These are phyloP conservation scores for Quercus parvula DNA, from an alignment of 306 rosid genomes.

Conservation along the genomic window DNA sequence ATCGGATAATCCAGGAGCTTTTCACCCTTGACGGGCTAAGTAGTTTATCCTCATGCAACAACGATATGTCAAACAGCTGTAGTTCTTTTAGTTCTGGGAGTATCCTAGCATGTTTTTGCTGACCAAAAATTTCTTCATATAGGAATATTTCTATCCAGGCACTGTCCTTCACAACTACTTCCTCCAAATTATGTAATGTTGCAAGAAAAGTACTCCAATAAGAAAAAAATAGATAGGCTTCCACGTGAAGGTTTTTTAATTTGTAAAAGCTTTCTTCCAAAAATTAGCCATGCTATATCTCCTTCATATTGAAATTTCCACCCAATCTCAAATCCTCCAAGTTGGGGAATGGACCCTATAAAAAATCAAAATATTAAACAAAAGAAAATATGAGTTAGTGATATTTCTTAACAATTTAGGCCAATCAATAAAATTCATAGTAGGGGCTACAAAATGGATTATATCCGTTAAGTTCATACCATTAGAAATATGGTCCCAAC, in stretches of 20 bases:
- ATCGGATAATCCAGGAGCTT: no score
- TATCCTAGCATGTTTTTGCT: neutral
- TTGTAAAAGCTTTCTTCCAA: no score
- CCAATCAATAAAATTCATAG: no score
- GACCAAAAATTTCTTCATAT: neutral
- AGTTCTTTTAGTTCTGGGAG: neutral
- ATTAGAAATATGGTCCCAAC: no score
- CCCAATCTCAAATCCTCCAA: neutral
- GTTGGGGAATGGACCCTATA: slow-evolving; percentile 3
- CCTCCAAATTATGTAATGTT: no score
- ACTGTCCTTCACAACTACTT: neutral
- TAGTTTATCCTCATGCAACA: neutral
- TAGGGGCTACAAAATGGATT: no score
- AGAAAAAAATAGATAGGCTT: no score
- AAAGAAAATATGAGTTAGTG: neutral
- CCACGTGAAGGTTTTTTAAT: no score
- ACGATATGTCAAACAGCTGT: rapidly evolving
- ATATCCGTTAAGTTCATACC: no score
- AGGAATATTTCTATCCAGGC: neutral
- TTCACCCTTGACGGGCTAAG: no score
- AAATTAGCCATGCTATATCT: neutral
- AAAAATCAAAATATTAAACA: neutral
- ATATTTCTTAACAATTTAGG: no score
- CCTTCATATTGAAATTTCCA: no score
- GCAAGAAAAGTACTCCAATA: neutral